A percentile compares a stretch with the other conserved stretches of the same genome.
These are phyloP conservation scores for Epichloe gansuensis DNA, from an alignment of 2,329 filamentous ascomycete genomes.

Conservation along the genomic window DNA sequence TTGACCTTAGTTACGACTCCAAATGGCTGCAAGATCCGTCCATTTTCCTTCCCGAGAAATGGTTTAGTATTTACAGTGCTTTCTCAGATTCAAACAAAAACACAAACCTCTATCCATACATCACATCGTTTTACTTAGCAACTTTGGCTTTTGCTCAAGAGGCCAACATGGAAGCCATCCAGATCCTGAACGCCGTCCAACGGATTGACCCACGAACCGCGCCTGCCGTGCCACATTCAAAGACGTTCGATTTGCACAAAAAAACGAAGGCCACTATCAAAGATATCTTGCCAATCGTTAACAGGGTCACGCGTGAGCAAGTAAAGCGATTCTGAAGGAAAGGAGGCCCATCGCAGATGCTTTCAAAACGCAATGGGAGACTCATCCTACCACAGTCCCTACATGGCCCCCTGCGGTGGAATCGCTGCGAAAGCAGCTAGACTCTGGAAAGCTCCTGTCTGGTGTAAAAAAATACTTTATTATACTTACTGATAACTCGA, in stretches of 20 bases:
- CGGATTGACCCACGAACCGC: not conserved
- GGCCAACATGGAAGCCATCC: not conserved
- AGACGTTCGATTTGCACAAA: not conserved
- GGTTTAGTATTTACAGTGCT: not conserved
- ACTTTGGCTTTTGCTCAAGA: not conserved
- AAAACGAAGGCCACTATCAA: not conserved
- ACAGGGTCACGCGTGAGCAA: not conserved
- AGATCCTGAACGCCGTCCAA: not conserved
- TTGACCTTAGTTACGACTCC: not conserved
- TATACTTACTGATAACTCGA: not conserved
- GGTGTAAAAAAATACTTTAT: not conserved
- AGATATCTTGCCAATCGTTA: not conserved
- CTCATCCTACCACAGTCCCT: not conserved
- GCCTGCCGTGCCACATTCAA: not conserved
- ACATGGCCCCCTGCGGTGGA: not conserved
- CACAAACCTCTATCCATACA: not conserved
- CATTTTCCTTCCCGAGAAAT: not conserved
- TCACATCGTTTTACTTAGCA: not conserved
- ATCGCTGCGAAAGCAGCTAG: not conserved
- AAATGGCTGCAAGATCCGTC: not conserved
- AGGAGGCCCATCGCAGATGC: not conserved
- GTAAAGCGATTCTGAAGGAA: not conserved
- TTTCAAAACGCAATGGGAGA: not conserved
- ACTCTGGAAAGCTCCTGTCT: not conserved
- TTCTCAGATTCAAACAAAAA: not conserved